Conservation (phyloP, 371 early-diverging fungal species). For the Mortierella sp. region DNA sequence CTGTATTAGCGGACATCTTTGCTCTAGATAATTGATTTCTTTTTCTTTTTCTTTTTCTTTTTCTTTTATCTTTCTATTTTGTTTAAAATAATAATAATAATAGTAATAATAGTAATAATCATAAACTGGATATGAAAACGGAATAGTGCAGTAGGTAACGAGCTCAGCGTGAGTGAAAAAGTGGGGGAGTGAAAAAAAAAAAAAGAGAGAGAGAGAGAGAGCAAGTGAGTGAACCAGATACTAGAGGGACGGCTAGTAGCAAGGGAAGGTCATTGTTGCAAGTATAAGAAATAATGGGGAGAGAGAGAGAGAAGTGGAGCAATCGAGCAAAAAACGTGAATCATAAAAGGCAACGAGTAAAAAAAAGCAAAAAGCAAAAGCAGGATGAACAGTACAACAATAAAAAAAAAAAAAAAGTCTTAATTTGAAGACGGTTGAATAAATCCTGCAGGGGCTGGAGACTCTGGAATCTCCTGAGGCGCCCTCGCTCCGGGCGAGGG, state of each 20-base stretch:
- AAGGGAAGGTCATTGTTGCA: background rate
- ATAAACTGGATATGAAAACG: background rate
- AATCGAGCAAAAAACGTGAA: too few species aligned
- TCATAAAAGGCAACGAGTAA: too few species aligned
- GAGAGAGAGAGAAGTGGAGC: background rate
- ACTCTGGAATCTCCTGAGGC: conserved; percentile 32
- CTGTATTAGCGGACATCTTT: too few species aligned
- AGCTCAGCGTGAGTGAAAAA: too few species aligned
- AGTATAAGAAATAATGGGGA: background rate
- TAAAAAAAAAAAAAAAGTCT: too few species aligned
- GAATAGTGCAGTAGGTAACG: background rate
- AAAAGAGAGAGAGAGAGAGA: background rate
- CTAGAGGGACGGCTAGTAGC: background rate
- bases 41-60: too few species aligned
- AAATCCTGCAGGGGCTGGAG: background rate
- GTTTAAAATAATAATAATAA: background rate
- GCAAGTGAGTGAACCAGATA: background rate
- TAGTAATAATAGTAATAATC: background rate
- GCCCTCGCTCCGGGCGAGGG: conserved; percentile 31
- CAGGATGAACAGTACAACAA: too few species aligned
- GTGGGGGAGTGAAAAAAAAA: background rate
- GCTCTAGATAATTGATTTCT: too few species aligned
- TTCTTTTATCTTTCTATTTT: too few species aligned
- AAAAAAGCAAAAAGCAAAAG: too few species aligned
- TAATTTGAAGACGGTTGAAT: too few species aligned